Base-by-base conservation (phyloP, 345 rosid genomes). In the Triadica sebifera region DNA sequence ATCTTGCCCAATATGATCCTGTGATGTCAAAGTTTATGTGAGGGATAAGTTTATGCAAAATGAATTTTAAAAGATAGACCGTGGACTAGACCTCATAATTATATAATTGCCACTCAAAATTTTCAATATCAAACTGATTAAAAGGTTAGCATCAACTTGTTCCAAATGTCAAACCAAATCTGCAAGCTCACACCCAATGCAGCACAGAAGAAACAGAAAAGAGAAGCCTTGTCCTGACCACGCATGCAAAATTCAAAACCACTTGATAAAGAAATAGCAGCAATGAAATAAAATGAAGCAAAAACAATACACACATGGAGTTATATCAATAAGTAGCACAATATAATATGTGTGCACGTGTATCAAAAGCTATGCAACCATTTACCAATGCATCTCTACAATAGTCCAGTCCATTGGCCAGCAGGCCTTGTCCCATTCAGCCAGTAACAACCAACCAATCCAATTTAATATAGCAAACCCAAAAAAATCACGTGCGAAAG, bases 1-100 rank as follows among this genome's bases (percentile, higher is more conserved):
- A 94, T 89, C 94, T 87, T 89, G 89, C 97, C 98, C 98, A 94
- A 87, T 73, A 84, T 82, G 89, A 94, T 79, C 97, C 98, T 92
- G 97, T 87, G 93, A 89, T 86, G 82, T 81, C 86, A 85, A 84
- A 82, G 75, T 77, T 73, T 49, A 65, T 49, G 64, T 58, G 50
- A 65, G 65, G 62, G 56, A 70, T 77, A 59, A 77, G 84, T 57
- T 73, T 52, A 69, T 45, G 70, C 59, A n/a, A 56, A 46, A 74
- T 67, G 70, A 53, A 34, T 56, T 61, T 47, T 56, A 17, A 62
- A 66, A 52, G 16, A 75, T 20, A 51, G 4, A 52, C 13, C 70
- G 25, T 39, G 47, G 55, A 65, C 60, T 24, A 34, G 45, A 64
- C 49, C 43, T 43, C 55, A 45, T 20, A n/a, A 16, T 12, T 17